phyloP scores from a whole-genome alignment of 306 rosid genomes.

The Pachyrhizus erosus region DNA sequence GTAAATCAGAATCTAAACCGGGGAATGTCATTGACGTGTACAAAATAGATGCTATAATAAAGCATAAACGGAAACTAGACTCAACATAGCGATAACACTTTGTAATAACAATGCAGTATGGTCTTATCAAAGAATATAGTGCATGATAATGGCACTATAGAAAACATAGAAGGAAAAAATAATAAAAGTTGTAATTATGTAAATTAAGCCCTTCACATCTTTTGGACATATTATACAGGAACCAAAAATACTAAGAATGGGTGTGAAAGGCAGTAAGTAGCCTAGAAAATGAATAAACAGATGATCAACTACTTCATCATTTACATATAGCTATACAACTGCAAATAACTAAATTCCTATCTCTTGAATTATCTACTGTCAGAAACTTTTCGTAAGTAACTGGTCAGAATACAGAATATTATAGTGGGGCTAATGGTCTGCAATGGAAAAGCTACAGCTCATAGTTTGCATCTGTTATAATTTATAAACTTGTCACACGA shows the following conservation, averaged over 20 bases:
- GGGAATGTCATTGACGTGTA: background rate
- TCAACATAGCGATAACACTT: constrained; percentile 20
- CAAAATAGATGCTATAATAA: background rate
- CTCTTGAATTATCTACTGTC: background rate
- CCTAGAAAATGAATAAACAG: constrained; percentile 9
- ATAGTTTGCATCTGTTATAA: background rate
- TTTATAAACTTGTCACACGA: background rate
- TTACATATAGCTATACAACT: background rate
- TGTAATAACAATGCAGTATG: background rate
- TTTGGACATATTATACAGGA: background rate
- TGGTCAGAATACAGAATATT: background rate
- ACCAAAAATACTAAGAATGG: background rate
- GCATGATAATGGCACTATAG: background rate
- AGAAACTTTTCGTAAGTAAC: background rate
- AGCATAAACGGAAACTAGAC: background rate
- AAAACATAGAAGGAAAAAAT: background rate
- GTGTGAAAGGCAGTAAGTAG: background rate
- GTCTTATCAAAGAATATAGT: constrained; percentile 4
- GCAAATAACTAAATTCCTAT: background rate
- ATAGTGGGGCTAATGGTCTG: background rate
- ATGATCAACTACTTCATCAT: constrained; percentile 1
- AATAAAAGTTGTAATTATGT: background rate
- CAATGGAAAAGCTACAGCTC: background rate
- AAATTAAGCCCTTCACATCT: background rate
- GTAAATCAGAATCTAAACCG: background rate